Conservation (phyloP, 106 monocot species). For the Agapanthus africanus region DNA sequence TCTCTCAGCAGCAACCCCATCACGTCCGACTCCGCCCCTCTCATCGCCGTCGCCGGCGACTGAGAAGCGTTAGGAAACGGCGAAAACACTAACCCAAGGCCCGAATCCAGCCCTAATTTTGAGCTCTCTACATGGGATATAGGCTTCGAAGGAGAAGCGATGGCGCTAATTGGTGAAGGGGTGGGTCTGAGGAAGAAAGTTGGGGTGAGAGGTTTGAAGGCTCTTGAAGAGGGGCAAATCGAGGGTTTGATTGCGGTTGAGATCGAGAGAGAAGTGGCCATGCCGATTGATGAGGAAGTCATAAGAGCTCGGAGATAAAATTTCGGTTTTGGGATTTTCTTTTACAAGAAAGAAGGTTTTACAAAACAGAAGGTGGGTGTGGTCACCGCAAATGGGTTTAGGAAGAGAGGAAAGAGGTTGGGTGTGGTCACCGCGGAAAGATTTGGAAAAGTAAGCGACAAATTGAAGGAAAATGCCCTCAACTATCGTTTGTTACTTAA, state of each 20-base stretch:
- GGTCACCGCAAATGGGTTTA: too few species aligned
- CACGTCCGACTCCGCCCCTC: conserved; percentile 61
- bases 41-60: conserved; percentile 47
- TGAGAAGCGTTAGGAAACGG: conserved; percentile 24
- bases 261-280: conserved; percentile 49
- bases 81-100: conserved; percentile 12
- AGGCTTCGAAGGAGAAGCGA: conserved; percentile 18
- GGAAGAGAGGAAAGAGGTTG: too few species aligned
- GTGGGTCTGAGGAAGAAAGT: conserved; percentile 4
- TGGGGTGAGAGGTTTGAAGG: conserved; percentile 7
- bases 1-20: conserved; percentile 80
- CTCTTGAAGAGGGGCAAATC: conserved; percentile 9
- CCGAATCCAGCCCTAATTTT: conserved; percentile 9
- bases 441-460: too few species aligned
- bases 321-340: too few species aligned
- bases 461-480: too few species aligned
- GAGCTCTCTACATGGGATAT: neutral
- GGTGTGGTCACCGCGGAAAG: too few species aligned
- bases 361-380: too few species aligned
- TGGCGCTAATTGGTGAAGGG: conserved; percentile 12
- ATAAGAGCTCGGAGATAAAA: too few species aligned
- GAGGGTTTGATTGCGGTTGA: conserved; percentile 35
- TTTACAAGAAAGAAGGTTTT: too few species aligned
- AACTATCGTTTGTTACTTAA: too few species aligned
- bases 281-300: too few species aligned